Evolutionary conservation across 2,329 filamentous ascomycete genomes (phyloP).

Genomic region (Ceratocystis ficicola): DNA sequence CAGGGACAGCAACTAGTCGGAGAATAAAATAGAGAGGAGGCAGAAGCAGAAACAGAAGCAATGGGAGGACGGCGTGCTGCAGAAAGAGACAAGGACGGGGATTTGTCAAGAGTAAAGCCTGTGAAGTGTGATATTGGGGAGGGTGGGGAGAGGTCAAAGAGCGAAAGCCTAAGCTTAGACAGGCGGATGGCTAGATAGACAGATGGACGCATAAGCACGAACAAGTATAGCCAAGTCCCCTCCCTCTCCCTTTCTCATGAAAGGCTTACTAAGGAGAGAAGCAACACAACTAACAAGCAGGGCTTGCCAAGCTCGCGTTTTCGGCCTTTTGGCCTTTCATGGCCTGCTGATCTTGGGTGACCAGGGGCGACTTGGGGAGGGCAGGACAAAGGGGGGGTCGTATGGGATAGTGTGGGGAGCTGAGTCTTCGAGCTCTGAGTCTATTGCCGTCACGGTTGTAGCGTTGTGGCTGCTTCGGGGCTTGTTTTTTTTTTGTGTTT

Average conservation of each 20-base stretch:
- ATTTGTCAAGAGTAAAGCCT: background rate
- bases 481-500: background rate
- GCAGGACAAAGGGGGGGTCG: background rate
- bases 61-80: background rate
- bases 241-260: background rate
- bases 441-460: background rate
- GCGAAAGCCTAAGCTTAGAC: background rate
- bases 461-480: background rate
- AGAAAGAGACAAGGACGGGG: background rate
- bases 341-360: too few relatives aligned
- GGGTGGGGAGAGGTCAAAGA: background rate
- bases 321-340: too few relatives aligned
- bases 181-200: background rate
- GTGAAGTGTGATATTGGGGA: background rate
- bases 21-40: background rate
- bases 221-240: background rate
- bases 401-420: background rate
- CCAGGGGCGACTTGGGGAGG: too few relatives aligned
- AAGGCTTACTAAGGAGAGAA: background rate
- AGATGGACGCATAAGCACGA: background rate
- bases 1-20: background rate
- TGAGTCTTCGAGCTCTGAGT: background rate
- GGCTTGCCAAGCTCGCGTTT: too few relatives aligned
- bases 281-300: too few relatives aligned
- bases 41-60: background rate